phyloP scores from a whole-genome alignment of 148 eudicot species.

The Nepenthes mirabilis region DNA sequence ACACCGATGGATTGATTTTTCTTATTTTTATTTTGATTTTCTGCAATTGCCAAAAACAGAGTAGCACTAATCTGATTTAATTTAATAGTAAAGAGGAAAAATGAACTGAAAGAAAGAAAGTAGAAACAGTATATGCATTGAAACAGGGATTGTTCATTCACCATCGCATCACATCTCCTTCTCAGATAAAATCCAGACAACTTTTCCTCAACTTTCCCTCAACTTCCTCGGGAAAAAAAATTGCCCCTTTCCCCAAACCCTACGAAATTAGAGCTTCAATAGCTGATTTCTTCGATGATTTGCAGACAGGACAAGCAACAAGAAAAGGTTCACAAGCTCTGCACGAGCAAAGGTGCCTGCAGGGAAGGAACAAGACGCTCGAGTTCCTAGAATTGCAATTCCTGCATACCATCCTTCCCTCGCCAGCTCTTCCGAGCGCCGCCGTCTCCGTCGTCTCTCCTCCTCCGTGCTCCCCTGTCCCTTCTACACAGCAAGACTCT shows the following conservation, averaged over 20 bases:
- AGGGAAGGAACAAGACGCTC: slow-evolving; percentile 57
- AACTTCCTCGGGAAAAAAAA: too few relatives aligned
- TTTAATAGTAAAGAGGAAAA: too few relatives aligned
- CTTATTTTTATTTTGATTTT: too few relatives aligned
- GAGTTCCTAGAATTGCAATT: slow-evolving; percentile 32
- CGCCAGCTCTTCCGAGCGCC: background rate
- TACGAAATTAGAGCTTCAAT: slow-evolving; percentile 30
- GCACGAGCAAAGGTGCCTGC: slow-evolving; percentile 67
- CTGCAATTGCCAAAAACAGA: too few relatives aligned
- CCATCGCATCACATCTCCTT: background rate
- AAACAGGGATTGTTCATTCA: too few relatives aligned
- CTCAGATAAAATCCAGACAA: background rate
- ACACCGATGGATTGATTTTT: too few relatives aligned
- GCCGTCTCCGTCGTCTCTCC: background rate
- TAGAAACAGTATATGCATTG: too few relatives aligned
- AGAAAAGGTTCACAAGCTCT: slow-evolving; percentile 43
- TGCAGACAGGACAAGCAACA: slow-evolving; percentile 64
- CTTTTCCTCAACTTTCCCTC: background rate
- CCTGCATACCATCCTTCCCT: slow-evolving; percentile 27
- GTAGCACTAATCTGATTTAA: too few relatives aligned
- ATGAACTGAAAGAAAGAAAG: too few relatives aligned
- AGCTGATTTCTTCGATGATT: slow-evolving; percentile 33
- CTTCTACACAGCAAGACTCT: slow-evolving; percentile 36
- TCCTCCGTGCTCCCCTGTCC: background rate
- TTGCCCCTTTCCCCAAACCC: too few relatives aligned